These are phyloP conservation scores for Lecanicillium sp. DNA, from an alignment of 2,329 filamentous ascomycete genomes.

Conservation along the genomic window DNA sequence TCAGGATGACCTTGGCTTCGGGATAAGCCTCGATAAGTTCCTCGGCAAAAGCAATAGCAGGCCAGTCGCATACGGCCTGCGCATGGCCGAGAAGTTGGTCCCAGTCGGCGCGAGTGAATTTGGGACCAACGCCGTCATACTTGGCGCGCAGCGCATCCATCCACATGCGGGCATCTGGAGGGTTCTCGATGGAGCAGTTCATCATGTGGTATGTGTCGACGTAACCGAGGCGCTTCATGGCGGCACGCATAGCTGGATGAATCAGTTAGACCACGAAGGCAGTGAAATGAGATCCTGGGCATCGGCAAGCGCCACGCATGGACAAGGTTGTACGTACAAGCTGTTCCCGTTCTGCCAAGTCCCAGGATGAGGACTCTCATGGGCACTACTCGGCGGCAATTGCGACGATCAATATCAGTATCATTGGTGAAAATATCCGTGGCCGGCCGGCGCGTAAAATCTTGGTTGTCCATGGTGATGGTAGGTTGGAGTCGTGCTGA, in stretches of 20 bases:
- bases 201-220: constrained; percentile 68
- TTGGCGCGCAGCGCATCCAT: constrained; percentile 57
- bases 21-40: constrained; percentile 66
- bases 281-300: not conserved
- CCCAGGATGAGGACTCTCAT: constrained; percentile 68
- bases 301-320: too few relatives aligned
- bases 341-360: constrained; percentile 62
- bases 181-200: constrained; percentile 57
- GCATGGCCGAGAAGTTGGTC: constrained; percentile 60
- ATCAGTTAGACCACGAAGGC: not conserved
- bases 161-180: constrained; percentile 57
- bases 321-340: constrained; percentile 49
- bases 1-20: constrained; percentile 64
- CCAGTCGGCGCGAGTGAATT: constrained; percentile 60
- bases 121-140: constrained; percentile 24
- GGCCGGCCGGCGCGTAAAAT: constrained; percentile 29
- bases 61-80: constrained; percentile 63
- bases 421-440: constrained; percentile 58
- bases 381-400: constrained; percentile 58
- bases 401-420: constrained; percentile 59
- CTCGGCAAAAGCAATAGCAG: constrained; percentile 58
- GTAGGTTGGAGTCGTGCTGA: too few relatives aligned
- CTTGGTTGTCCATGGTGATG: too few relatives aligned
- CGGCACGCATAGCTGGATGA: constrained; percentile 56
- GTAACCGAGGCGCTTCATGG: constrained; percentile 59